Base-by-base conservation (phyloP, 2,329 filamentous ascomycete genomes). In the Phialophora verrucosa region DNA sequence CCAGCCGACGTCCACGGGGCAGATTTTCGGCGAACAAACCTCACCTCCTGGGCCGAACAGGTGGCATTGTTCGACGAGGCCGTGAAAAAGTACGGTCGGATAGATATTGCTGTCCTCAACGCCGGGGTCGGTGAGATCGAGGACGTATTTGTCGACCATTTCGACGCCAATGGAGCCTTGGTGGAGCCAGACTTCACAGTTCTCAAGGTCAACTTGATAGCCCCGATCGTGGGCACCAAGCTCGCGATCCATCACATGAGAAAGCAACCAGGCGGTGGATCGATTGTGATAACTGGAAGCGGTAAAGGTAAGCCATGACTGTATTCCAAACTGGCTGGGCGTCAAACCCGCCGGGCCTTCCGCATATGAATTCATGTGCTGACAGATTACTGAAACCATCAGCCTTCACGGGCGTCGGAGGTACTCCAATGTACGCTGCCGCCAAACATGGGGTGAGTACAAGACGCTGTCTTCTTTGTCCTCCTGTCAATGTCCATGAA, bases 191-290 rank as follows among this genome's bases (percentile, higher is more conserved):
- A 56, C 6, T 56, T 35, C 54, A 35, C 54, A 2, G 54, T 56
- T 3, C 54, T 56, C 31, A 35, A 31, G 17, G 54, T 56, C 10
- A 56, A 56, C 25, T 35, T 56, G 31, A 38, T 56, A 23, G 54
- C 29, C 8, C 54, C 54, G n/a, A 56, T 56, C 17, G 35, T 35
- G n/a, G 54, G 54, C 17, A 35, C 35, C 29, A 56, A 56, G 35
- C 29, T 56, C 14, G 54, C 54, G n/a, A 23, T 38, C 2, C 54
- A 56, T 25, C 35, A 35, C 14, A 56, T 56, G 54, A 56, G 35
- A 17, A 56, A 56, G 35, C 38, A 44, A 44, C 17, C 38, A 3
- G 38, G 38, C 38, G 38, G 38, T n/a, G 38, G 38, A 8, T n/a
- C 38, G 1, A 44, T 44, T 44, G 38, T 44, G 17, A 44, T 44